A percentile compares a stretch with the other conserved stretches of the same genome.
phyloP scores from a whole-genome alignment of 495 filamentous ascomycete genomes.

The Aspergillus affinis region DNA sequence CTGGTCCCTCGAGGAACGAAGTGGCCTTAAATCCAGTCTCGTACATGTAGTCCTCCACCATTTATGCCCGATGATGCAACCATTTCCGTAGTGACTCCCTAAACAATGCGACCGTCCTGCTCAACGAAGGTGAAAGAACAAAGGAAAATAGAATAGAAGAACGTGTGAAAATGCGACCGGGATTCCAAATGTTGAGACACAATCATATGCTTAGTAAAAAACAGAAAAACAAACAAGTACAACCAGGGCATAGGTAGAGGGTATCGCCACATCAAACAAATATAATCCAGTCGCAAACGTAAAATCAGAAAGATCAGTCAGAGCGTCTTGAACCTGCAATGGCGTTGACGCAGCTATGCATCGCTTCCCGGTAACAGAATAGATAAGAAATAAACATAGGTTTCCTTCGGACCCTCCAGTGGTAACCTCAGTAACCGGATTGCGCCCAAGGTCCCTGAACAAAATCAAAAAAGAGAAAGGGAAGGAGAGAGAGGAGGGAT shows the following conservation, averaged over 20 bases:
- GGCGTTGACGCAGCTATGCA: slow-evolving; percentile 17
- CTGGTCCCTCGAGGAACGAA: neutral
- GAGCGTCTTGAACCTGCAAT: slow-evolving; percentile 17
- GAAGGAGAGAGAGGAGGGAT: neutral
- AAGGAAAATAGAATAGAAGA: slow-evolving; percentile 5
- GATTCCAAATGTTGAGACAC: slow-evolving; percentile 8
- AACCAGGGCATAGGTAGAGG: slow-evolving; percentile 21
- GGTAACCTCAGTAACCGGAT: slow-evolving; percentile 11
- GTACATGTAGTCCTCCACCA: slow-evolving; percentile 18
- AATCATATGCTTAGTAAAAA: slow-evolving; percentile 6
- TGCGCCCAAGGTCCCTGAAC: slow-evolving; percentile 16
- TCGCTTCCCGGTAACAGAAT: slow-evolving; percentile 8
- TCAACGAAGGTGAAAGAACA: slow-evolving; percentile 1
- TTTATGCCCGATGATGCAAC: slow-evolving; percentile 26
- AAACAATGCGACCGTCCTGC: slow-evolving; percentile 23
- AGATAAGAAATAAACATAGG: slow-evolving; percentile 7
- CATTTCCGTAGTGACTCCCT: slow-evolving; percentile 17
- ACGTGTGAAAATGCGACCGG: slow-evolving; percentile 14
- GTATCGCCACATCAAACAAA: slow-evolving; percentile 29
- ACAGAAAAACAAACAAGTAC: slow-evolving; percentile 8
- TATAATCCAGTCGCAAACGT: slow-evolving; percentile 10
- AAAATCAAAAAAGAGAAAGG: slow-evolving; percentile 5
- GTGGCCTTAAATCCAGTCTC: slow-evolving; percentile 5
- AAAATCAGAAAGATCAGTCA: slow-evolving; percentile 17
- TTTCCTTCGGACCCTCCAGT: slow-evolving; percentile 15